These are phyloP conservation scores for Trichoderma afroharzianum DNA, from an alignment of 2,329 filamentous ascomycete genomes.

Conservation along the genomic window DNA sequence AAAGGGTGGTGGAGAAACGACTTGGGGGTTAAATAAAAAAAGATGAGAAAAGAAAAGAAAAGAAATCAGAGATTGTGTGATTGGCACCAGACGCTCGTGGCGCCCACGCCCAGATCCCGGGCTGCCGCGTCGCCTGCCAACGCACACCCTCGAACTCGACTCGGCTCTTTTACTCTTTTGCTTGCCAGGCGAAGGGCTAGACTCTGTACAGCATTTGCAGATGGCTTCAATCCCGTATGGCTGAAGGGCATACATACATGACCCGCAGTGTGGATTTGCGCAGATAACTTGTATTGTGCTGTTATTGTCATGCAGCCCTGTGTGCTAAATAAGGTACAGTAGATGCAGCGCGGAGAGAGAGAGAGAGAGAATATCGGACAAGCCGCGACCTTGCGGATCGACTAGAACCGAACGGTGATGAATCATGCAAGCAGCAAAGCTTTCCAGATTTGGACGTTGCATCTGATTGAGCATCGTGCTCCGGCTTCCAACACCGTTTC, in stretches of 20 bases:
- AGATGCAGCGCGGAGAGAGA: neutral
- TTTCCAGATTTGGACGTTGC: neutral
- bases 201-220: neutral
- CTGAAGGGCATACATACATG: neutral
- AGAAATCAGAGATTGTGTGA: constrained; percentile 2
- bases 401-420: neutral
- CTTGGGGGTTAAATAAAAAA: neutral
- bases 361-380: neutral
- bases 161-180: neutral
- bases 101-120: neutral
- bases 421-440: neutral
- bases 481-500: neutral
- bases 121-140: neutral
- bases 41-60: neutral
- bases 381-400: neutral
- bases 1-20: constrained; percentile 5
- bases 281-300: neutral
- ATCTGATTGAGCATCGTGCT: neutral
- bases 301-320: constrained; percentile 4
- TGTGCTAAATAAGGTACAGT: neutral
- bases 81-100: neutral
- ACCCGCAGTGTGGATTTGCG: neutral
- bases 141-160: neutral
- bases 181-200: neutral
- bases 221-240: neutral